Conservation (phyloP, 2,329 filamentous ascomycete species). For the Alternaria infectoria region DNA sequence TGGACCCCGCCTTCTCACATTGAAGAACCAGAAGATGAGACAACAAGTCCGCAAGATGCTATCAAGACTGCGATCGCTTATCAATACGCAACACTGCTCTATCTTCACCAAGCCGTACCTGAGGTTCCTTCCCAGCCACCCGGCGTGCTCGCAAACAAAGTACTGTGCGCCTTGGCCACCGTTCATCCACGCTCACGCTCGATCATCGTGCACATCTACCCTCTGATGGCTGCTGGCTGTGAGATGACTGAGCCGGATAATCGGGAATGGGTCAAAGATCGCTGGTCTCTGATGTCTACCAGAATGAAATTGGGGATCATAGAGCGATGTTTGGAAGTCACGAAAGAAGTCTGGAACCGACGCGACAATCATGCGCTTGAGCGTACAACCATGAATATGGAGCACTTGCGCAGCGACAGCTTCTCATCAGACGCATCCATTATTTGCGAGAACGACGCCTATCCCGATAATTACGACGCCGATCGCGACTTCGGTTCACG, state of each 20-base stretch:
- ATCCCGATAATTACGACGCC: constrained; percentile 21
- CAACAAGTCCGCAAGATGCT: constrained; percentile 67
- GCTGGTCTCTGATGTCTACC: constrained; percentile 66
- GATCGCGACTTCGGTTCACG: constrained; percentile 31
- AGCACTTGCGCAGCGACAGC: constrained; percentile 7
- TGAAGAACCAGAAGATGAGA: constrained; percentile 68
- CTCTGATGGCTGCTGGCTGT: constrained; percentile 70
- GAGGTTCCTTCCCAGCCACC: constrained; percentile 67
- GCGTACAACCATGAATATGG: constrained; percentile 13
- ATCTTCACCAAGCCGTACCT: constrained; percentile 72
- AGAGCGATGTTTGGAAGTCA: constrained; percentile 68
- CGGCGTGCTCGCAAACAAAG: constrained; percentile 65
- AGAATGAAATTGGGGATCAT: constrained; percentile 72
- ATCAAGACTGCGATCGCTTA: constrained; percentile 72
- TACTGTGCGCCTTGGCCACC: constrained; percentile 66
- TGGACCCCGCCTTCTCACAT: constrained; percentile 67
- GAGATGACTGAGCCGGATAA: constrained; percentile 67
- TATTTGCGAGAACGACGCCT: constrained; percentile 33
- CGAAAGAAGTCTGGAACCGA: constrained; percentile 70
- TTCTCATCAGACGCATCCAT: constrained; percentile 16
- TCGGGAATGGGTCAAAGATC: constrained; percentile 66
- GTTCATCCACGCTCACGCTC: constrained; percentile 68
- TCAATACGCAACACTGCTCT: constrained; percentile 69
- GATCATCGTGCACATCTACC: constrained; percentile 73
- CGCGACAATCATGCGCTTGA: constrained; percentile 60